Conservation (phyloP, 2,329 filamentous ascomycete species). For the Penicillium sp. region DNA sequence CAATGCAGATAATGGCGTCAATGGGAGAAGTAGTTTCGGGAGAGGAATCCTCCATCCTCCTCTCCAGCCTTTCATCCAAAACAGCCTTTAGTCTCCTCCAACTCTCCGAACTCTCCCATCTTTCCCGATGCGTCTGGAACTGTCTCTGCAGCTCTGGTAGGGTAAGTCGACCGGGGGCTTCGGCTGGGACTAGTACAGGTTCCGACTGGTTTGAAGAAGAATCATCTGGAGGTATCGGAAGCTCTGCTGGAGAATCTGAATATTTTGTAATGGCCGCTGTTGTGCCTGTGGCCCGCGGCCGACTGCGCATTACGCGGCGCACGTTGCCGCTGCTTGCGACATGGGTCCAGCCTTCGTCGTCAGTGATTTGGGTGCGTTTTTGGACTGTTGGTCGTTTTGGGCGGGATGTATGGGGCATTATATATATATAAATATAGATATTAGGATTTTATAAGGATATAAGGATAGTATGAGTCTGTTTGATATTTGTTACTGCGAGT, state of each 20-base stretch:
- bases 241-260: too few relatives aligned
- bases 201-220: not conserved
- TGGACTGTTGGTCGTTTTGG: constrained; percentile 24
- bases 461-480: not conserved
- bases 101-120: constrained; percentile 31
- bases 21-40: constrained; percentile 6
- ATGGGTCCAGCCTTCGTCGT: constrained; percentile 45
- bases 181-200: constrained; percentile 31
- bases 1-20: constrained; percentile 38
- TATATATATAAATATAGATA: constrained; percentile 2
- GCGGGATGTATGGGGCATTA: constrained; percentile 37
- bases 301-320: constrained; percentile 24
- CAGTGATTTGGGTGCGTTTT: constrained; percentile 39
- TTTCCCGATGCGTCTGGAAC: constrained; percentile 27
- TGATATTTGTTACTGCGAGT: not conserved
- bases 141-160: constrained; percentile 32
- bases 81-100: constrained; percentile 23
- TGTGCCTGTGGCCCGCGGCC: not conserved
- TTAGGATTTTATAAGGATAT: not conserved
- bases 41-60: not conserved
- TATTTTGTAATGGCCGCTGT: not conserved
- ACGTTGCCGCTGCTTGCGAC: constrained; percentile 34
- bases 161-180: constrained; percentile 35
- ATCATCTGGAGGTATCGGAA: not conserved
- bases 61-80: constrained; percentile 3